Conservation (phyloP, 257 asterid species). For the Solanum chmielewskii region DNA sequence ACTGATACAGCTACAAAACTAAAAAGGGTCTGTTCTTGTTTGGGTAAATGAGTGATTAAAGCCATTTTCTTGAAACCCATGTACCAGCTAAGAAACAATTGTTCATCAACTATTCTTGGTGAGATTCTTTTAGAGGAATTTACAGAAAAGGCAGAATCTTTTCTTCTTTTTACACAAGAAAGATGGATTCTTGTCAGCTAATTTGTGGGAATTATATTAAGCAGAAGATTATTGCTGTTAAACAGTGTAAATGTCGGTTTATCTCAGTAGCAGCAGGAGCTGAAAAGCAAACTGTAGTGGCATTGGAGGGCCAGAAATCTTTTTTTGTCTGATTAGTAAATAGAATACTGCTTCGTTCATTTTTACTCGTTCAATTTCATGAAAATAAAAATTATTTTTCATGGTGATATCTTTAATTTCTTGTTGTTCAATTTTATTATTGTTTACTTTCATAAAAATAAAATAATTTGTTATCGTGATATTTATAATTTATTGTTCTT, state of each 20-base stretch:
- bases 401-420: fast-evolving
- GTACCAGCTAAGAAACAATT: neutral
- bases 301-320: neutral
- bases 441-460: too few relatives aligned
- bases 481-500: too few relatives aligned
- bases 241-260: neutral
- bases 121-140: neutral
- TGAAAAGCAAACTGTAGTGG: neutral
- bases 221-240: neutral
- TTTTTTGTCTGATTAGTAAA: neutral
- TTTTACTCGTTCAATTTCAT: neutral
- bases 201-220: neutral
- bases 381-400: too few relatives aligned
- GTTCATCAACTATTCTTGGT: neutral
- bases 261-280: neutral
- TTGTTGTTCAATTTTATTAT: too few relatives aligned
- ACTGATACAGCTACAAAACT: neutral
- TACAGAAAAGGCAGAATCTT: neutral
- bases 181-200: neutral
- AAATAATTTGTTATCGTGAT: too few relatives aligned
- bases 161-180: neutral
- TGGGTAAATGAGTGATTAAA: neutral
- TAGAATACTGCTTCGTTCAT: fast-evolving
- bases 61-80: neutral
- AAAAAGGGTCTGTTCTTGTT: neutral